These are phyloP conservation scores for Zanthoxylum bungeanum DNA, from an alignment of 345 rosid genomes.

Conservation along the genomic window DNA sequence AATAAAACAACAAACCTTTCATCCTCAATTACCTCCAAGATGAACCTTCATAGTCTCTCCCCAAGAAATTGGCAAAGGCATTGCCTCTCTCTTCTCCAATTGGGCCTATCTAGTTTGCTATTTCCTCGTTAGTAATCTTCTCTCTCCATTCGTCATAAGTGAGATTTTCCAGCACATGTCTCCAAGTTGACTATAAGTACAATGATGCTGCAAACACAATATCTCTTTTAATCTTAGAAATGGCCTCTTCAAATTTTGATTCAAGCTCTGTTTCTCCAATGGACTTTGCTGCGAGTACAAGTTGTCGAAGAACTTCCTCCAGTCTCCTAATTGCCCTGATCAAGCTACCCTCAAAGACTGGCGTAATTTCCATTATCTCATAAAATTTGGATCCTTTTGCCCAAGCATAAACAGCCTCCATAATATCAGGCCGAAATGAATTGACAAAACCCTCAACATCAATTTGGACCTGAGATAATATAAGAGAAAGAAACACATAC, in stretches of 20 bases:
- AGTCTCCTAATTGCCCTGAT: slow-evolving; percentile 94
- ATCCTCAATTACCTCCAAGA: background rate
- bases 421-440: slow-evolving; percentile 88
- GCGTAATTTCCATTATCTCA: slow-evolving; percentile 91
- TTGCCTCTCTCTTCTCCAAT: background rate
- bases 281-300: slow-evolving; percentile 82
- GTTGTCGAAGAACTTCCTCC: slow-evolving; percentile 97
- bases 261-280: slow-evolving; percentile 86
- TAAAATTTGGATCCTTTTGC: slow-evolving; percentile 94
- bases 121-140: background rate
- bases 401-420: slow-evolving; percentile 99
- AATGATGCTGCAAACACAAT: slow-evolving; percentile 95
- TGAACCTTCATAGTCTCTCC: background rate
- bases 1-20: background rate
- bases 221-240: slow-evolving; percentile 88
- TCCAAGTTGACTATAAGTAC: slow-evolving; percentile 44
- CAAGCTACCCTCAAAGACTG: slow-evolving; percentile 96
- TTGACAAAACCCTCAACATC: slow-evolving; percentile 79
- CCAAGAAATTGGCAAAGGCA: background rate
- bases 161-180: background rate
- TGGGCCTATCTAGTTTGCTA: background rate
- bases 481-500: background rate
- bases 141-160: background rate
- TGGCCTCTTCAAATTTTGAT: slow-evolving; percentile 83
- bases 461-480: slow-evolving; percentile 61